These are phyloP conservation scores for Darksidea phi DNA, from an alignment of 495 filamentous ascomycete species.

Conservation along the genomic window DNA sequence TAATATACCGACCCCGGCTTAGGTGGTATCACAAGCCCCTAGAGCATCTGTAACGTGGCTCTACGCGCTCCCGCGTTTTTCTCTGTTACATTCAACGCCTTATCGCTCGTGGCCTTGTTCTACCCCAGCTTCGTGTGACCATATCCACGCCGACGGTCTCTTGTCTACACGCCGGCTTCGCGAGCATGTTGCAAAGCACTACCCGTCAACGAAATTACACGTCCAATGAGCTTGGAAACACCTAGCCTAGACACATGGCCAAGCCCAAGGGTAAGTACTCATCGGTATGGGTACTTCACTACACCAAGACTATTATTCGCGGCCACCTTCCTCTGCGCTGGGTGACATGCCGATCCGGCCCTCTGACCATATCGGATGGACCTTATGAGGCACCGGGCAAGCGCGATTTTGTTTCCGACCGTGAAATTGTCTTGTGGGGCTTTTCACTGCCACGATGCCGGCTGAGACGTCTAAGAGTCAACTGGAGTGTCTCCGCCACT, in stretches of 20 bases:
- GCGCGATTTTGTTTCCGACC: background rate
- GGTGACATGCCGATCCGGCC: background rate
- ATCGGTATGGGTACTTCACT: conserved; percentile 1
- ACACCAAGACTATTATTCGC: conserved; percentile 3
- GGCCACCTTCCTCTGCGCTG: conserved; percentile 9
- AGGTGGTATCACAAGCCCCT: conserved; percentile 28
- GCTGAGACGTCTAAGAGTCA: conserved; percentile 1
- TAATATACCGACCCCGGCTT: conserved; percentile 19
- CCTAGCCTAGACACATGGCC: background rate
- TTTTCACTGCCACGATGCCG: conserved; percentile 1
- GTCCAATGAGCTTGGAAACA: background rate
- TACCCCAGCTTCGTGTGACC: conserved; percentile 10
- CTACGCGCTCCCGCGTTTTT: conserved; percentile 9
- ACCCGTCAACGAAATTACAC: background rate
- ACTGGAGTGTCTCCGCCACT: background rate
- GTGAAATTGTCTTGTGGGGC: conserved; percentile 5
- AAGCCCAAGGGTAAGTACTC: background rate
- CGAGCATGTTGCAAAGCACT: conserved; percentile 1
- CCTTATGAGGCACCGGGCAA: background rate
- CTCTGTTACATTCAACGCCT: conserved; percentile 28
- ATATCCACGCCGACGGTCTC: background rate
- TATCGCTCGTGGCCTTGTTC: conserved; percentile 13
- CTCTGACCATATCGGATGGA: conserved; percentile 12
- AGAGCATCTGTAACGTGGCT: conserved; percentile 7
- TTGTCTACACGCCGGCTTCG: conserved; percentile 6